phyloP scores from a whole-genome alignment of 257 asterid genomes.

The Schizonepeta tenuifolia region DNA sequence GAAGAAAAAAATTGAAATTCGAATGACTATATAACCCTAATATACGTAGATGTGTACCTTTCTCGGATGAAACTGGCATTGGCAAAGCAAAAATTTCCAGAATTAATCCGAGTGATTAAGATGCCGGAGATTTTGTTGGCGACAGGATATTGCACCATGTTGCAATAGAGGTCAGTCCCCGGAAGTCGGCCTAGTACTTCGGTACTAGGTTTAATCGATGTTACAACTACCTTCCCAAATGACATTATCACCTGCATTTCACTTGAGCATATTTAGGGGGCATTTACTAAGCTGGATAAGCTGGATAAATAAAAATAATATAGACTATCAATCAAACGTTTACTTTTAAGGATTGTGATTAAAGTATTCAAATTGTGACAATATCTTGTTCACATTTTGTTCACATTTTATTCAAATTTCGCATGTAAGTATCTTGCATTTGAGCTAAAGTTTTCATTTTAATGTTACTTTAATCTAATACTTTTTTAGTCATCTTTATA shows the following conservation, averaged over 20 bases:
- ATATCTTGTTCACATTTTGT: too few species aligned
- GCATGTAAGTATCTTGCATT: too few species aligned
- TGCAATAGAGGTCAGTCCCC: conserved; percentile 63
- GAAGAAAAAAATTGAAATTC: too few species aligned
- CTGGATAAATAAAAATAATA: too few species aligned
- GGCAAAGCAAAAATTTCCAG: conserved; percentile 78
- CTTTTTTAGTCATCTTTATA: background rate
- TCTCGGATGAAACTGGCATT: conserved; percentile 73
- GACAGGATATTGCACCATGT: conserved; percentile 57
- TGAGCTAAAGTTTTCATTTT: too few species aligned
- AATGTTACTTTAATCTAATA: background rate
- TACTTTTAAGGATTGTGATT: too few species aligned
- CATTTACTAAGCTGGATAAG: too few species aligned
- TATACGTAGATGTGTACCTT: conserved; percentile 42
- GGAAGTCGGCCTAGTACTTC: conserved; percentile 76
- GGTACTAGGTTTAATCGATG: conserved; percentile 69
- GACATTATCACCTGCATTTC: conserved; percentile 69
- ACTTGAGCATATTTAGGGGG: background rate
- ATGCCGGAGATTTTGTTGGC: conserved; percentile 60
- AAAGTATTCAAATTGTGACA: too few species aligned
- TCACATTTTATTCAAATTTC: too few species aligned
- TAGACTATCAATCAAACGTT: too few species aligned
- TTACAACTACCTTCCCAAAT: conserved; percentile 55
- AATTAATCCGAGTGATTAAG: conserved; percentile 56
- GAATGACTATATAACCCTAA: too few species aligned